Percentiles rank a stretch among this genome's conserved stretches.
phyloP scores from a whole-genome alignment of 31 red algal species.

The Odonthalia washingtoniensis region DNA sequence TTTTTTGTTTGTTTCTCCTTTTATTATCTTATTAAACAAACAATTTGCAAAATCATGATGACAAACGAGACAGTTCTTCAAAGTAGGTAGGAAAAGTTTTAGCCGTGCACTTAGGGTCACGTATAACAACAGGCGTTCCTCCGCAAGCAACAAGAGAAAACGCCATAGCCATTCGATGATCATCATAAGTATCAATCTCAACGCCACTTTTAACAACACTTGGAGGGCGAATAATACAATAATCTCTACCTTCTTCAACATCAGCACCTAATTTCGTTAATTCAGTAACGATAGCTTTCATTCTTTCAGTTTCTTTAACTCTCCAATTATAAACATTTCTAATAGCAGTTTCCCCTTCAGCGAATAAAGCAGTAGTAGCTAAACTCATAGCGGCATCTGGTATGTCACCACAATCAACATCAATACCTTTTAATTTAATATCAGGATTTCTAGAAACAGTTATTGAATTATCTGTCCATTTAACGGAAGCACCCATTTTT shows the following conservation, averaged over 20 bases:
- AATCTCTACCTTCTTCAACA: constrained; percentile 95
- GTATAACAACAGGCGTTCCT: constrained; percentile 78
- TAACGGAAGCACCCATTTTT: constrained; percentile 93
- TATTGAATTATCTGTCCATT: constrained; percentile 83
- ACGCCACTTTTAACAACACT: constrained; percentile 47
- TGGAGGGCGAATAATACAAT: constrained; percentile 88
- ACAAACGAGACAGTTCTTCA: constrained; percentile 31
- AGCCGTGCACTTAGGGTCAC: constrained; percentile 85
- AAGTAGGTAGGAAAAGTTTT: constrained; percentile 99
- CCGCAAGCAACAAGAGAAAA: constrained; percentile 96
- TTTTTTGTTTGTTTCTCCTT: no score
- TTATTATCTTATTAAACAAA: background rate
- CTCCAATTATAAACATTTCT: constrained; percentile 97
- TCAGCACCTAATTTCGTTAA: constrained; percentile 91
- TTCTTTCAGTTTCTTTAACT: constrained; percentile 99
- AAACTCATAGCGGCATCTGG: constrained; percentile 99
- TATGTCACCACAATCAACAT: constrained; percentile 96
- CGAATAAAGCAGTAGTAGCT: constrained; percentile 91
- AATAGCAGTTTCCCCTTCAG: constrained; percentile 84
- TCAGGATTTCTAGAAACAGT: constrained; percentile 66
- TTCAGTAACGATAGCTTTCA: constrained; percentile 98
- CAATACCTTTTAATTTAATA: constrained; percentile 74
- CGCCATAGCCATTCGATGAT: constrained; percentile 99
- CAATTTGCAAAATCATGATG: background rate
- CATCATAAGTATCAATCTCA: constrained; percentile 95